These are phyloP conservation scores for Rubia yunnanensis DNA, from an alignment of 257 asterid species.

Conservation along the genomic window DNA sequence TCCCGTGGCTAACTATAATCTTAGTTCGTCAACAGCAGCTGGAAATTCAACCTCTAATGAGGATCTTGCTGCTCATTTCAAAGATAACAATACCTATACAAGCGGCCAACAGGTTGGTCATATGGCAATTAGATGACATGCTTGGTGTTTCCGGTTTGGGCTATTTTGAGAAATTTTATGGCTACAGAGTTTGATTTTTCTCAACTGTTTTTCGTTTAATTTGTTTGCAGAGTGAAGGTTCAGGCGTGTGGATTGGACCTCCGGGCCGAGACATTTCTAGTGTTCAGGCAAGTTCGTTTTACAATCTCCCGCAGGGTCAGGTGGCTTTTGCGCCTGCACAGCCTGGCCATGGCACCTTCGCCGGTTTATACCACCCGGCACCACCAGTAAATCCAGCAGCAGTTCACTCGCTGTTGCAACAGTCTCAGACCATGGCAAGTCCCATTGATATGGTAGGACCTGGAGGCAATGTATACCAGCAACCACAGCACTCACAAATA, in stretches of 20 bases:
- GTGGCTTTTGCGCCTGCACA: constrained; percentile 65
- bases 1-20: constrained; percentile 46
- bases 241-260: constrained; percentile 64
- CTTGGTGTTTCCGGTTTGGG: neutral
- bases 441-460: constrained; percentile 78
- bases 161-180: constrained; percentile 6
- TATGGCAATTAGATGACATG: neutral
- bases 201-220: neutral
- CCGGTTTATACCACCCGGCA: constrained; percentile 71
- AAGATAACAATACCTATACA: constrained; percentile 56
- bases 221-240: constrained; percentile 61
- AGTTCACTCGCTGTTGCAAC: constrained; percentile 74
- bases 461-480: constrained; percentile 59
- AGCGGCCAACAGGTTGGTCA: constrained; percentile 70
- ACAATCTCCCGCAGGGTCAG: constrained; percentile 79
- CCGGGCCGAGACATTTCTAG: constrained; percentile 65
- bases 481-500: constrained; percentile 73
- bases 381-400: constrained; percentile 56
- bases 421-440: constrained; percentile 63
- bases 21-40: constrained; percentile 46
- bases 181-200: constrained; percentile 4
- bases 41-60: constrained; percentile 63
- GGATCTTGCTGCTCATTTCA: constrained; percentile 56
- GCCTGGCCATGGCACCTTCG: constrained; percentile 68
- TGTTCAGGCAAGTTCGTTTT: constrained; percentile 68